phyloP scores from a whole-genome alignment of 2,329 filamentous ascomycete genomes.

The Metarhizium sp. region DNA sequence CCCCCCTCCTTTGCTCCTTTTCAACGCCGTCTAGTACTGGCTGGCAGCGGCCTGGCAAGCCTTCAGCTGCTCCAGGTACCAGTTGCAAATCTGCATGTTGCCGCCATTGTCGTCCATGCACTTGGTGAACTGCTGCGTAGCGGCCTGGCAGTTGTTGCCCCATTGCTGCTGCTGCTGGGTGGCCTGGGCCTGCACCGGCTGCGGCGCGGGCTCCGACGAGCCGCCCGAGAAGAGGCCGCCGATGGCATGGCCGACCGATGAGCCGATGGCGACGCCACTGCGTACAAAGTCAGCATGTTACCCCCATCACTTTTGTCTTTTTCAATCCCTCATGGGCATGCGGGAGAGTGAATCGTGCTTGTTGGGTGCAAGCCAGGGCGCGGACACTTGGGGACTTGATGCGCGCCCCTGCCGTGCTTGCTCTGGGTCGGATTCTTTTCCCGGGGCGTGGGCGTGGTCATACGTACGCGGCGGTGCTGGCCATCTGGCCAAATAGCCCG shows the following conservation, averaged over 20 bases:
- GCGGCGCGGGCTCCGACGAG: constrained; percentile 42
- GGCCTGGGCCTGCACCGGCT: constrained; percentile 39
- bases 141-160: constrained; percentile 62
- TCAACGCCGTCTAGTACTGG: constrained; percentile 46
- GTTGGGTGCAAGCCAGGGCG: too few relatives aligned
- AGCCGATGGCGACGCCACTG: constrained; percentile 94
- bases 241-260: constrained; percentile 89
- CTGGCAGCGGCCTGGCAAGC: constrained; percentile 72
- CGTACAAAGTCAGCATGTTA: neutral
- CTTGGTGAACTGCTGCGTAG: constrained; percentile 78
- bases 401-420: too few relatives aligned
- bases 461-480: constrained; percentile 91
- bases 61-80: constrained; percentile 97
- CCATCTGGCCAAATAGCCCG: constrained; percentile 93
- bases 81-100: constrained; percentile 91
- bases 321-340: neutral
- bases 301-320: neutral
- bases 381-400: too few relatives aligned
- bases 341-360: neutral
- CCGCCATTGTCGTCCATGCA: constrained; percentile 95
- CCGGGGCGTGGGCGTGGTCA: too few relatives aligned
- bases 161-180: constrained; percentile 43
- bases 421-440: neutral
- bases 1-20: neutral
- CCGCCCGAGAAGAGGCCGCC: constrained; percentile 78